phyloP scores from a whole-genome alignment of 2,329 filamentous ascomycete species.

The Fusarium sp. region DNA sequence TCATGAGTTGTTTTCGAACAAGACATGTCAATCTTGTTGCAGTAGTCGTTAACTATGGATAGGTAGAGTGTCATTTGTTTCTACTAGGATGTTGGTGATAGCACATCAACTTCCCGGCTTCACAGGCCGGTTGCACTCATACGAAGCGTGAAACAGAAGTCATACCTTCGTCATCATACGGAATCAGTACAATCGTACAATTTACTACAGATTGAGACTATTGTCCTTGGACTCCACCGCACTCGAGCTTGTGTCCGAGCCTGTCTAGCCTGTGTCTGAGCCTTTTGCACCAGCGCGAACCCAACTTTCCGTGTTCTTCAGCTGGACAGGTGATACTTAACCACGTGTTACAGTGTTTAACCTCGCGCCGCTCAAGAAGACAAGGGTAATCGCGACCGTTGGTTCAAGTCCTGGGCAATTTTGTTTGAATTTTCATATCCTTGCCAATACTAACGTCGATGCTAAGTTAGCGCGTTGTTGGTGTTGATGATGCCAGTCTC shows the following conservation, averaged over 20 bases:
- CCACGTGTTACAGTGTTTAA: conserved; percentile 26
- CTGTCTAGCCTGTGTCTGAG: not conserved
- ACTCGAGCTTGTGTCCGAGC: not conserved
- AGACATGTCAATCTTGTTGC: conserved; percentile 6
- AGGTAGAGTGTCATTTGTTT: not conserved
- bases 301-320: not conserved
- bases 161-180: conserved; percentile 43
- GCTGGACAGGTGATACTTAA: conserved; percentile 13
- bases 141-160: conserved; percentile 33
- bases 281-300: conserved; percentile 1
- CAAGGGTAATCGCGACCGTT: conserved; percentile 29
- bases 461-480: conserved; percentile 16
- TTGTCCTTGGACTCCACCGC: not conserved
- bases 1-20: not conserved
- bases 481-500: conserved; percentile 21
- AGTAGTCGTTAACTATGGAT: not conserved
- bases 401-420: conserved; percentile 10
- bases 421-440: conserved; percentile 4
- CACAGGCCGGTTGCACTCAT: conserved; percentile 19
- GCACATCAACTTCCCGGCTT: conserved; percentile 23
- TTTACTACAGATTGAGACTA: not conserved
- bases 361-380: conserved; percentile 1
- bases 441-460: conserved; percentile 2
- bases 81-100: conserved; percentile 11
- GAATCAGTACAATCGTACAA: conserved; percentile 6